phyloP scores from a whole-genome alignment of 2,329 filamentous ascomycete genomes.

The Diaporthe sp. region DNA sequence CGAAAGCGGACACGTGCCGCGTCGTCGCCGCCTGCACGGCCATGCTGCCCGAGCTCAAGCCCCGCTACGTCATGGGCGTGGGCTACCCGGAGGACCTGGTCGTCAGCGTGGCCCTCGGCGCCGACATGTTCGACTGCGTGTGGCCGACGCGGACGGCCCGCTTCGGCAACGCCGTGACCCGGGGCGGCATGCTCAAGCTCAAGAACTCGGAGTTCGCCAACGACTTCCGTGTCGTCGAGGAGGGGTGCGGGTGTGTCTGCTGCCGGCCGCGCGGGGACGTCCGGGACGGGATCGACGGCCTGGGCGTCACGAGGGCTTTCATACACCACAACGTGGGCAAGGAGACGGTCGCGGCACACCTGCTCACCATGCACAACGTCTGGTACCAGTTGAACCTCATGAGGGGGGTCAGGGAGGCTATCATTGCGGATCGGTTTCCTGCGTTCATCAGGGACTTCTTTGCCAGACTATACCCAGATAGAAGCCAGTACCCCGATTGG shows the following conservation, averaged over 20 bases:
- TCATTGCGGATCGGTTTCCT: constrained; percentile 86
- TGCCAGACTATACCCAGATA: constrained; percentile 76
- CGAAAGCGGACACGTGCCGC: constrained; percentile 91
- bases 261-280: constrained; percentile 78
- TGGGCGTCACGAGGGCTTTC: constrained; percentile 89
- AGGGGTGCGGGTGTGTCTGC: constrained; percentile 84
- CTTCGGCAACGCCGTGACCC: constrained; percentile 94
- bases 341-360: constrained; percentile 89
- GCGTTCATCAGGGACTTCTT: constrained; percentile 86
- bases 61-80: constrained; percentile 99
- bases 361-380: constrained; percentile 95
- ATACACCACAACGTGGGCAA: constrained; percentile 93
- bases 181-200: constrained; percentile 85
- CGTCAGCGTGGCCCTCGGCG: constrained; percentile 92
- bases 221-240: constrained; percentile 88
- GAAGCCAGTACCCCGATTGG: constrained; percentile 82
- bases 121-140: constrained; percentile 99
- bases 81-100: constrained; percentile 97
- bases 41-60: constrained; percentile 89
- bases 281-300: constrained; percentile 55
- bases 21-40: constrained; percentile 90
- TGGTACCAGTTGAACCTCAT: constrained; percentile 92
- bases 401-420: constrained; percentile 79
- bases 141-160: constrained; percentile 97
- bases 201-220: constrained; percentile 80